A percentile compares a stretch with the other conserved stretches of the same genome.
Evolutionary conservation across 2,329 filamentous ascomycete genomes (phyloP).

Genomic region (Ophiostoma piceae): DNA sequence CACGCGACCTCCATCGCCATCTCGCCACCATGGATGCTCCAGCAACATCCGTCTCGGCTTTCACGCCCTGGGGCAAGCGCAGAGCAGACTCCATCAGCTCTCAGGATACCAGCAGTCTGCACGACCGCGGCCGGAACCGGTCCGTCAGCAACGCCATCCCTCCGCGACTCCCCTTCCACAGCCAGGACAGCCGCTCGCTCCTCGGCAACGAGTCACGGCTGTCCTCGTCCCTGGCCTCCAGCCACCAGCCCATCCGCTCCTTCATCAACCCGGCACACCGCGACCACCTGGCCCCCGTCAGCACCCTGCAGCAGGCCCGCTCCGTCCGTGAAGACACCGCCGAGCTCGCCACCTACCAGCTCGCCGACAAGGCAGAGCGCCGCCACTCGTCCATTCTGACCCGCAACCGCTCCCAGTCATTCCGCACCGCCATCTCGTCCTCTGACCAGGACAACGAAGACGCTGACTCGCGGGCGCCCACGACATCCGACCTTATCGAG

Average conservation of each 20-base stretch:
- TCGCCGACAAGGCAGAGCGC: conserved; percentile 56
- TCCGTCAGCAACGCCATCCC: conserved; percentile 30
- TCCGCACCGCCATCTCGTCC: conserved; percentile 30
- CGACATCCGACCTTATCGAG: conserved; percentile 48
- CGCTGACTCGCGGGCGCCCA: conserved; percentile 1
- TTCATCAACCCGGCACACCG: conserved; percentile 64
- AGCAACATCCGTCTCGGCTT: conserved; percentile 27
- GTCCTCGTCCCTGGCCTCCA: conserved; percentile 40
- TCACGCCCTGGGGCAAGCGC: conserved; percentile 45
- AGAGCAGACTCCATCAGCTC: conserved; percentile 36
- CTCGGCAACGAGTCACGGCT: conserved; percentile 29
- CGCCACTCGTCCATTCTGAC: conserved; percentile 44
- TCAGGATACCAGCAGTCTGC: conserved; percentile 27
- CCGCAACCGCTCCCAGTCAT: conserved; percentile 36
- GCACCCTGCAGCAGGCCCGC: conserved; percentile 68
- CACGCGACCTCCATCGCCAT: too few relatives aligned
- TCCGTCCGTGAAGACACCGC: conserved; percentile 82
- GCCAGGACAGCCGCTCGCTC: conserved; percentile 20
- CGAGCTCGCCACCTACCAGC: conserved; percentile 75
- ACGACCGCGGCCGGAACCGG: conserved; percentile 25
- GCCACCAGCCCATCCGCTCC: conserved; percentile 61
- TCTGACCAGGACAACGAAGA: conserved; percentile 32
- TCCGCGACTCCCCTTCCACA: conserved; percentile 29
- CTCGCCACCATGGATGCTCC: neutral
- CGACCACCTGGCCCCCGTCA: conserved; percentile 50